These are phyloP conservation scores for Lolium rigidum DNA, from an alignment of 176 grass and related monocot species.

Conservation along the genomic window DNA sequence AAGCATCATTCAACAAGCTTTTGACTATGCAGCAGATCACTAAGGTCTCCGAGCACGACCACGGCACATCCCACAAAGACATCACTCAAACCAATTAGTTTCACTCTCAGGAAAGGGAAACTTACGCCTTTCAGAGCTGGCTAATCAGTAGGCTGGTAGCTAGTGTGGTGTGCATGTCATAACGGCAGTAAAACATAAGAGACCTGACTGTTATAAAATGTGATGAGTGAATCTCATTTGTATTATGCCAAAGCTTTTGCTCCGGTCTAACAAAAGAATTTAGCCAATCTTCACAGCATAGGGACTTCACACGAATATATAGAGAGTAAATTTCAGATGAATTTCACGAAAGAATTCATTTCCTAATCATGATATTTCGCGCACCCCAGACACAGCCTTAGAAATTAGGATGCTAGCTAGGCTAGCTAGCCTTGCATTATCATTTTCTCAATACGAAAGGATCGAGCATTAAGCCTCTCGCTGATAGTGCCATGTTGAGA, in stretches of 20 bases:
- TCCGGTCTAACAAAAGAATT: not conserved
- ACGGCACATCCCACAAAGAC: constrained; percentile 16
- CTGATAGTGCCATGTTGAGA: not conserved
- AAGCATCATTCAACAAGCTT: constrained; percentile 36
- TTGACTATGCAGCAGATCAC: constrained; percentile 30
- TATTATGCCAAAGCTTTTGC: not conserved
- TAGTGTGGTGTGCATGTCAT: constrained; percentile 22
- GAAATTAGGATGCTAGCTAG: not conserved
- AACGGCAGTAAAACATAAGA: not conserved
- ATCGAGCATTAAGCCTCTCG: not conserved
- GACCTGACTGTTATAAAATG: not conserved
- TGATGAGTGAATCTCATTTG: not conserved
- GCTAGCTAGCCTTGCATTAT: not conserved
- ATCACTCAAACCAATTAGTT: not conserved
- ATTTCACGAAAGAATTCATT: not conserved
- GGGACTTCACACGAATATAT: not conserved
- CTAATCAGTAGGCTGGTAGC: constrained; percentile 17
- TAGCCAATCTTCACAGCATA: not conserved
- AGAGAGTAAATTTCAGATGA: not conserved
- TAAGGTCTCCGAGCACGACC: not conserved
- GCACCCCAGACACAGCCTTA: not conserved
- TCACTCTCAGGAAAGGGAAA: constrained; percentile 31
- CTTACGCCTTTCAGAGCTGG: constrained; percentile 22
- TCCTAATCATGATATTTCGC: not conserved
- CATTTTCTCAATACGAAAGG: not conserved